Evolutionary conservation across 495 filamentous ascomycete species (phyloP).

Genomic region (Letharia lupina): DNA sequence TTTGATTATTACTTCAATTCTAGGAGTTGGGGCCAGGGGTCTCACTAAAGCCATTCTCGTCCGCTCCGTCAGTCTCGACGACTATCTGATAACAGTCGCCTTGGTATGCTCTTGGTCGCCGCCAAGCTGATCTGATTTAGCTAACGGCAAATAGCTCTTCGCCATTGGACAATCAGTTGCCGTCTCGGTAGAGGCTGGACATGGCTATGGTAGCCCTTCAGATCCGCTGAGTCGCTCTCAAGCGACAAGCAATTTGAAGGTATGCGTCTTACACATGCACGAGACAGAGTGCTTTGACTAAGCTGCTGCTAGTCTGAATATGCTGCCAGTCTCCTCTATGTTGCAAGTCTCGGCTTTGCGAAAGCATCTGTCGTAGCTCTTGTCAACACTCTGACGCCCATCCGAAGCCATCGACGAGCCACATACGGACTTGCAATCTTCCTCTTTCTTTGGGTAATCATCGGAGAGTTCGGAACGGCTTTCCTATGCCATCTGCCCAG

Average conservation of each 20-base stretch:
- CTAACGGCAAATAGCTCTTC: conserved; percentile 1
- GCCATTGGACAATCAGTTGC: conserved; percentile 7
- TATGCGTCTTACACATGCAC: neutral
- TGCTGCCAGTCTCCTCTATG: conserved; percentile 5
- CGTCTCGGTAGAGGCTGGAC: neutral
- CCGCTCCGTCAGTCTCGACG: conserved; percentile 5
- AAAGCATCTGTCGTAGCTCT: conserved; percentile 11
- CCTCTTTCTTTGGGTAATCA: conserved; percentile 3
- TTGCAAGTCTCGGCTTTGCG: conserved; percentile 10
- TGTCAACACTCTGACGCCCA: neutral
- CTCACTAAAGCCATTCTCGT: conserved; percentile 6
- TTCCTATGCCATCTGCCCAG: conserved; percentile 8
- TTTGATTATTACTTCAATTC: neutral
- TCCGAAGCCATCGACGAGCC: neutral
- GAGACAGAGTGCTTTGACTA: neutral
- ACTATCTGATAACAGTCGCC: neutral
- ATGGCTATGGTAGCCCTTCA: conserved; percentile 4
- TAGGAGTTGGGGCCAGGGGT: conserved; percentile 1
- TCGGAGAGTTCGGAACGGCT: conserved; percentile 4
- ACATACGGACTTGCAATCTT: neutral
- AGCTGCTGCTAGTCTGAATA: conserved; percentile 5
- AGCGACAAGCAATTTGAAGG: neutral
- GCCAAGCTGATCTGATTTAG: neutral
- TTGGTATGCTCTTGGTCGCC: neutral
- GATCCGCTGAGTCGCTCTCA: conserved; percentile 2